Base-by-base conservation (phyloP, 2,329 filamentous ascomycete species). In the Aureobasidium sp. region DNA sequence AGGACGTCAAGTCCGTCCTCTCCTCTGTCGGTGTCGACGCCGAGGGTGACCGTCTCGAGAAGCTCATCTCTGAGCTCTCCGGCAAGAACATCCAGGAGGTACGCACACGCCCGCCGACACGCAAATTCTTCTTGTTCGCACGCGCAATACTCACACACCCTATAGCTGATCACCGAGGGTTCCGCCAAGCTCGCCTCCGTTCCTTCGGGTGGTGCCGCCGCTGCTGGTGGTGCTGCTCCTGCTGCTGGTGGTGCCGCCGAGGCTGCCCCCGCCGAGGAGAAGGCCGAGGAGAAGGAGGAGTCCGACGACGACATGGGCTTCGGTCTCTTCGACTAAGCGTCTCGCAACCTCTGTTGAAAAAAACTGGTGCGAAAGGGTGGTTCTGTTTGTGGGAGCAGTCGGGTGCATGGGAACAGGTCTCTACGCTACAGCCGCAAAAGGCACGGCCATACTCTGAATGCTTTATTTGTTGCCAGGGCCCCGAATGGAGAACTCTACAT, bases 101-200 rank as follows among this genome's bases (percentile, higher is more conserved):
- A 83, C 74, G 86, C 35, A 47, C 53, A 7, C 76, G 68, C 71
- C 12, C 40, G 76, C 77, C 73, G 75, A 78, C 22, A 24, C 29
- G 44, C 49, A 61, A 45, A 45, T 15, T 47, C 19, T 58, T 31
- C 19, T 14, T 12, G 31, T 33, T 27, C 40, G 50, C 39, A 31
- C 50, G 58, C 17, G 24, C 22, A 52, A 15, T 62, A 60, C 63
- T 69, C 58, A 70, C 74, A 70, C 67, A 69, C 24, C 67, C 56
- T 67, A 66, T 71, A 97, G 94, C 82, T 99, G 80, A 97, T 99
- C 78, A 73, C 90, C 73, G 85, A 92, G 80, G 94, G 94, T 76
- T 86, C 89, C 69, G 75, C 82, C 79, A 99, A 99, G 88, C 91
- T 99, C 74, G 94, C 94, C 72, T 97, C 93, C 80, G 93, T 99